phyloP scores from a whole-genome alignment of 768 basidiomycete genomes.

The Gelatoporia subvermispora region DNA sequence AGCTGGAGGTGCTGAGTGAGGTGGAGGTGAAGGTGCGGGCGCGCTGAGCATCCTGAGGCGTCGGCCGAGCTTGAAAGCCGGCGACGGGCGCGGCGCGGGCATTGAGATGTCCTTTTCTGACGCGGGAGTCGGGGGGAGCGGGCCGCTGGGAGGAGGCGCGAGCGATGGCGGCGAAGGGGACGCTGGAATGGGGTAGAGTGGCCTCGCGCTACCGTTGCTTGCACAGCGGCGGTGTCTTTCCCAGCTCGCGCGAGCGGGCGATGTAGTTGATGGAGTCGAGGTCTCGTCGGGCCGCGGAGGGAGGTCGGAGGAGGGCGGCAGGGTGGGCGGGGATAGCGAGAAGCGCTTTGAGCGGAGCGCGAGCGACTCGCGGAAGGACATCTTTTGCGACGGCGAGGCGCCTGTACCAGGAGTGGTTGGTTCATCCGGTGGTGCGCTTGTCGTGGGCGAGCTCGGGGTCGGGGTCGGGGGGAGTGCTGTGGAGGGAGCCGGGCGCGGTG shows the following conservation, averaged over 20 bases:
- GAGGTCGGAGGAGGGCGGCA: constrained; percentile 53
- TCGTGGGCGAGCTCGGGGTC: constrained; percentile 14
- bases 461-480: constrained; percentile 70
- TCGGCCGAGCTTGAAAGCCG: constrained; percentile 38
- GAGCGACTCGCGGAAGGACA: constrained; percentile 51
- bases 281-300: constrained; percentile 67
- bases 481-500: constrained; percentile 69
- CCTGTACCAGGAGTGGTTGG: constrained; percentile 19
- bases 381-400: constrained; percentile 20
- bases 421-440: neutral
- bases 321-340: constrained; percentile 44
- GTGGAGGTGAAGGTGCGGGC: constrained; percentile 36
- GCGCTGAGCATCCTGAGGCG: constrained; percentile 67
- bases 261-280: constrained; percentile 6
- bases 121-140: constrained; percentile 32
- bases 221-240: constrained; percentile 18
- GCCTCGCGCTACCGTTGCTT: constrained; percentile 19
- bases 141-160: constrained; percentile 41
- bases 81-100: constrained; percentile 8
- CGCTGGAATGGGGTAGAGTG: constrained; percentile 38
- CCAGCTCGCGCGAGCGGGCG: neutral
- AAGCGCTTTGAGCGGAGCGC: constrained; percentile 45
- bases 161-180: constrained; percentile 38
- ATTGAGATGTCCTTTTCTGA: constrained; percentile 1
- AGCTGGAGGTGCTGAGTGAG: constrained; percentile 17